Percentiles rank a stretch among this genome's conserved stretches.
Conservation (phyloP, 2,329 filamentous ascomycete species). For the Fusarium sp. region DNA sequence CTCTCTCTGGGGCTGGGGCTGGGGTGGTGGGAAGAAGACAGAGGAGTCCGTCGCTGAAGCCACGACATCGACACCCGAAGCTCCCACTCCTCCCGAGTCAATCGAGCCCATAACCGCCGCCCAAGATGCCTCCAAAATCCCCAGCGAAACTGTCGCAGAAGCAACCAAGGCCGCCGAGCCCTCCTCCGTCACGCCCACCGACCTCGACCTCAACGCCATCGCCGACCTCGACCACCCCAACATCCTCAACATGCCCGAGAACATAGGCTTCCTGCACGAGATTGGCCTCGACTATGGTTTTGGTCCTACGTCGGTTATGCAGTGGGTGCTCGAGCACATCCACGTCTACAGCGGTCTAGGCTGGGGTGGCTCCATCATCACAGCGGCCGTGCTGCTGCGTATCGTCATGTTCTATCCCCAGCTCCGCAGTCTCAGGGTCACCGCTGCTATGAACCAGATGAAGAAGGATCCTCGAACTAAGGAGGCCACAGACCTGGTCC, state of each 20-base stretch:
- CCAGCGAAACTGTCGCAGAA: conserved; percentile 37
- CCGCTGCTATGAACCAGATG: conserved; percentile 70
- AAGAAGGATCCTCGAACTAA: conserved; percentile 64
- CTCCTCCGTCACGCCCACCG: conserved; percentile 42
- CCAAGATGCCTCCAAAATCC: conserved; percentile 31
- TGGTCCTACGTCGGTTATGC: conserved; percentile 78
- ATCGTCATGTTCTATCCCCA: conserved; percentile 72
- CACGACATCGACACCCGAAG: conserved; percentile 33
- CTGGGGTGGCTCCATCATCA: conserved; percentile 82
- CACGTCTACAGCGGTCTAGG: conserved; percentile 80
- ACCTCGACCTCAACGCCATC: conserved; percentile 51
- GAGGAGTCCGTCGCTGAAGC: conserved; percentile 36
- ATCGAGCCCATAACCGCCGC: conserved; percentile 19
- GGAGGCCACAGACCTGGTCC: conserved; percentile 61
- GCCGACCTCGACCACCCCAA: conserved; percentile 54
- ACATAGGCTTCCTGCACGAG: conserved; percentile 82
- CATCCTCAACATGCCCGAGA: conserved; percentile 73
- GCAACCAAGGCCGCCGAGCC: conserved; percentile 32
- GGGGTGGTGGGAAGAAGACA: conserved; percentile 45
- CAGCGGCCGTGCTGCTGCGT: conserved; percentile 73
- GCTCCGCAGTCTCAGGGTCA: conserved; percentile 50
- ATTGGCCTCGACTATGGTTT: conserved; percentile 90
- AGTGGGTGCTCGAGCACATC: conserved; percentile 83
- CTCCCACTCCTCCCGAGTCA: conserved; percentile 32
- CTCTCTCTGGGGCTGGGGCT: conserved; percentile 50